Base-by-base conservation (phyloP, 768 basidiomycete species). In the Auricularia auricula-judae region DNA sequence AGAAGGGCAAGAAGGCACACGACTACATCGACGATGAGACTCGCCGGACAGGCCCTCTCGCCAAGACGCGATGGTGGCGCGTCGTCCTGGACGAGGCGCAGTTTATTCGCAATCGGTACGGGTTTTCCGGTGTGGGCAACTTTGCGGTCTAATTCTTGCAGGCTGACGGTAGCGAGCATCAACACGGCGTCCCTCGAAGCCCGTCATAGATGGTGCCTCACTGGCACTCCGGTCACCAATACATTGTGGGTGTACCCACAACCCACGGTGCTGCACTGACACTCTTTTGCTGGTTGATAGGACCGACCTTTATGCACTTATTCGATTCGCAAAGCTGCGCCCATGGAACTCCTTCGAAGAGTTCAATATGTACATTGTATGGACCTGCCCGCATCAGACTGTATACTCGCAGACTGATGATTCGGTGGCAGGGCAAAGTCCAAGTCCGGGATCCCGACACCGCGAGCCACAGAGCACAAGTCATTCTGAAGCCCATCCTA, bases 1-100 rank as follows among this genome's bases (percentile, higher is more conserved):
- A 64, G 54, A 34, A 43, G 29, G 51, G 54, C 34, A 64, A 68
- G 67, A 64, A 39, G 66, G 60, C 21, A 65, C 64, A 7, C n/a
- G 53, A 39, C 11, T 47, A 34, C 10, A 44, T 54, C 33, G 56
- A 59, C 16, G 69, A 69, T 18, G 67, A 69, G 10, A 68, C 68
- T 14, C n/a, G 59, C 54, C 39, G 59, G 39, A n/a, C 29, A 29
- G 91, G 90, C 2, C 73, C 85, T 3, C 74, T 92, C 14, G 81
- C 86, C 1, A 78, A 79, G 36, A 79, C 81, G 62, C 80, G 78
- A 35, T 93, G 86, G 77, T 87, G 82, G 69, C 82, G 90, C 7
- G 83, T 86, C 36, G 77, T 92, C 64, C 80, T 88, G 3, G 91
- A 93, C 68, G 91, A 93, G 71, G 87, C 88, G 0, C 89, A 89